Conservation (phyloP, 495 filamentous ascomycete species). For the Annulohypoxylon nitens region DNA sequence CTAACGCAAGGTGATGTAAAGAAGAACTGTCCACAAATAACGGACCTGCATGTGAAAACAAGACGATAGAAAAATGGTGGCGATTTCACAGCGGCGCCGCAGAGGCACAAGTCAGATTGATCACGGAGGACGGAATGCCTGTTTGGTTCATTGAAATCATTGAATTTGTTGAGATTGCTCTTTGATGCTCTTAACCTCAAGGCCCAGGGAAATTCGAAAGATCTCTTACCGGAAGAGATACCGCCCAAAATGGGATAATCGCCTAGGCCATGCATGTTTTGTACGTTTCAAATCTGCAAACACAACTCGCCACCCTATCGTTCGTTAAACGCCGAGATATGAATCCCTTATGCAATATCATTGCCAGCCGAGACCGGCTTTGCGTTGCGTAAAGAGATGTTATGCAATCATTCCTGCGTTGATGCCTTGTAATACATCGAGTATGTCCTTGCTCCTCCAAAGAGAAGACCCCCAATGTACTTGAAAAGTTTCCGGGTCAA, state of each 20-base stretch:
- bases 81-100: background rate
- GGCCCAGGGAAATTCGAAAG: constrained; percentile 18
- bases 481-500: constrained; percentile 45
- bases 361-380: constrained; percentile 23
- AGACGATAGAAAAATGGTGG: background rate
- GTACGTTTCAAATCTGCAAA: constrained; percentile 32
- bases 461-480: constrained; percentile 42
- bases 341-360: constrained; percentile 44
- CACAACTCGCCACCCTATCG: constrained; percentile 9
- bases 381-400: constrained; percentile 20
- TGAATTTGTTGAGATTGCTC: constrained; percentile 36
- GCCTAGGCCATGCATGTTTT: constrained; percentile 33
- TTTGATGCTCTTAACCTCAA: constrained; percentile 31
- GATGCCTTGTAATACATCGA: constrained; percentile 42
- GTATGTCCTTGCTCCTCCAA: constrained; percentile 42
- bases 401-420: constrained; percentile 21
- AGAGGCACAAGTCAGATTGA: background rate
- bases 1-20: constrained; percentile 1
- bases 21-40: constrained; percentile 4
- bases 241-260: constrained; percentile 36
- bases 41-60: background rate
- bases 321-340: constrained; percentile 31
- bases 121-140: background rate
- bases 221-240: constrained; percentile 48
- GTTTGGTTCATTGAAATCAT: constrained; percentile 28